Base-by-base conservation (phyloP, 148 eudicot genomes). In the Cornus florida region DNA sequence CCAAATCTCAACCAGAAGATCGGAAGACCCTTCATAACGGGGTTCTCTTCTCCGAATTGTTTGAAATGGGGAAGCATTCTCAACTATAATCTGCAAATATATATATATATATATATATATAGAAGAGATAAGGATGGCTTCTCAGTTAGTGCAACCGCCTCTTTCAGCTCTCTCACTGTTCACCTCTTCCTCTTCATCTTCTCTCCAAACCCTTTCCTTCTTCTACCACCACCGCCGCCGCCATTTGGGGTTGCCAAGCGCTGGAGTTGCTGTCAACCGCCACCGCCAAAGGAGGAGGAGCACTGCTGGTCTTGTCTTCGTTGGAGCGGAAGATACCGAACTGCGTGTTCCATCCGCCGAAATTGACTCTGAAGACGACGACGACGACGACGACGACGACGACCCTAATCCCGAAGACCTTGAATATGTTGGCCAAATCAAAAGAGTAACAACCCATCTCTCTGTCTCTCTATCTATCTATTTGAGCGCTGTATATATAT, bases 391-490 rank as follows among this genome's bases (percentile, higher is more conserved):
- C 74, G 70, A 75, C 16, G 91, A 87, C 20, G 81, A 19, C n/a
- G 92, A 85, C 74, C 85, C 91, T 28, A 88, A 87, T 84, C 86
- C 97, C 19, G 89, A 93, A 28, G 94, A 90, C 84, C 90, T 92
- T 50, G 91, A 93, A 83, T 76, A 82, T 67, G 50, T 92, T n/a
- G 32, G 84, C 75, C 92, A 93, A 81, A 89, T 94, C 68, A 89
- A 89, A 84, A 83, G 88, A 60, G 98, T 94, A 67, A 35, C 38
- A 35, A 75, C 16, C 8, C 62, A 67, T 31, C 6, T 53, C 19
- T 71, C 39, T 64, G n/a, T 75, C 31, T 68, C 13, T 39, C 8
- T 81, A 35, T 67, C 16, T 59, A 11, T 20, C 20, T 38, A 2
- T 56, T 24, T 72, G 31, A 59, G 24, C 70, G 13, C 35, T 19